Conservation (phyloP, 1,139 yeast species). For the Saccharomyces hybrid region DNA sequence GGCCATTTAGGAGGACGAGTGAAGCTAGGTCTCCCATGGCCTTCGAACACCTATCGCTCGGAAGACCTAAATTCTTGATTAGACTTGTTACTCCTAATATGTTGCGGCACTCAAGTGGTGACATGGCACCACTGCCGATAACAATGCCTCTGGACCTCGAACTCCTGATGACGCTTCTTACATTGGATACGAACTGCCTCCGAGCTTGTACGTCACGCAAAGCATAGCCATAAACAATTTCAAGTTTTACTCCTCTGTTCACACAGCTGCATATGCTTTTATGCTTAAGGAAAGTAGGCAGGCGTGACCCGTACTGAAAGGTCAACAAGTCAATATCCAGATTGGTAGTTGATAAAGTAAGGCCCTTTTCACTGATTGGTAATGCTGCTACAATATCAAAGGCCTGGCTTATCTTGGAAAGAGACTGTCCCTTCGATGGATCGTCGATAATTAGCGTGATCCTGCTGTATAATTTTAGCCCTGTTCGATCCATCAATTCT, state of each 20-base stretch:
- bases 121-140: slow-evolving; percentile 65
- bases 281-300: slow-evolving; percentile 76
- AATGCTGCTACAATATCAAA: slow-evolving; percentile 79
- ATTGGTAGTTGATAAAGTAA: slow-evolving; percentile 61
- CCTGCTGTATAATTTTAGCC: slow-evolving; percentile 58
- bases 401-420: slow-evolving; percentile 50
- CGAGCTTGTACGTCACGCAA: slow-evolving; percentile 40
- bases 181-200: slow-evolving; percentile 59
- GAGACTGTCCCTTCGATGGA: slow-evolving; percentile 65
- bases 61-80: slow-evolving; percentile 55
- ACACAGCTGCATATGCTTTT: slow-evolving; percentile 78
- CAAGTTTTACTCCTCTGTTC: slow-evolving; percentile 69
- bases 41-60: slow-evolving; percentile 47
- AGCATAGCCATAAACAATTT: slow-evolving; percentile 59
- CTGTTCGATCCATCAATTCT: slow-evolving; percentile 27
- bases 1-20: slow-evolving; percentile 59
- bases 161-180: slow-evolving; percentile 71
- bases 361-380: slow-evolving; percentile 72
- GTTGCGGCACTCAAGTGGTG: slow-evolving; percentile 53
- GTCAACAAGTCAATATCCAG: slow-evolving; percentile 68
- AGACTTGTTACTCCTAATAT: slow-evolving; percentile 63
- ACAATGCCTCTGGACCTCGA: slow-evolving; percentile 74
- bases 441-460: slow-evolving; percentile 71
- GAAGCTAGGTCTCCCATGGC: slow-evolving; percentile 55
- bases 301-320: slow-evolving; percentile 53